Percentiles rank a stretch among this genome's conserved stretches.
These are phyloP conservation scores for Chenopodium formosanum DNA, from an alignment of 148 eudicot genomes.

Conservation along the genomic window DNA sequence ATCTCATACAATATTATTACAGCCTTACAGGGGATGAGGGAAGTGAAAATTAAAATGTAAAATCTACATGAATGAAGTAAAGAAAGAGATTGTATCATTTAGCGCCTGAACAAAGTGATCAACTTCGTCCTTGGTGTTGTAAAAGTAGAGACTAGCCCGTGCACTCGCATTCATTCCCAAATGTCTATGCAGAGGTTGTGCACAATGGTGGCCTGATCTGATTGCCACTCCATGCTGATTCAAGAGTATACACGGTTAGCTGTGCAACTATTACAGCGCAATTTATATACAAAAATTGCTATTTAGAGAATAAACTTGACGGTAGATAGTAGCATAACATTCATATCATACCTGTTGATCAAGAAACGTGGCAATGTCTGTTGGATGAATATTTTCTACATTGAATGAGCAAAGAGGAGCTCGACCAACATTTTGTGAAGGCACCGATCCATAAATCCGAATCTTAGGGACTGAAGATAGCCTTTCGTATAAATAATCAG, in stretches of 20 bases:
- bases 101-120: constrained; percentile 65
- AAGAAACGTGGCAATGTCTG: constrained; percentile 79
- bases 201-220: constrained; percentile 94
- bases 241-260: not conserved
- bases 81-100: constrained; percentile 64
- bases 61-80: constrained; percentile 49
- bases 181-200: constrained; percentile 87
- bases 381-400: constrained; percentile 69
- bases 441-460: constrained; percentile 74
- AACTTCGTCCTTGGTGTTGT: constrained; percentile 89
- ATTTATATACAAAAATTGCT: not conserved
- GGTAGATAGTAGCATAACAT: not conserved
- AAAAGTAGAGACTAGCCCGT: constrained; percentile 84
- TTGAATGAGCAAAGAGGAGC: constrained; percentile 91
- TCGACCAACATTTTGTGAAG: constrained; percentile 57
- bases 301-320: not conserved
- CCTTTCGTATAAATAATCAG: constrained; percentile 59
- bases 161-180: constrained; percentile 80
- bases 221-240: constrained; percentile 87
- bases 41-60: no score
- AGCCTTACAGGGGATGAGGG: no score
- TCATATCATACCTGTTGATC: constrained; percentile 69
- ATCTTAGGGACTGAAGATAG: constrained; percentile 58
- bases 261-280: not conserved
- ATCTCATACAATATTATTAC: no score